Evolutionary conservation across 2,329 filamentous ascomycete genomes (phyloP).

Genomic region (Dryadomyces quercivorus): DNA sequence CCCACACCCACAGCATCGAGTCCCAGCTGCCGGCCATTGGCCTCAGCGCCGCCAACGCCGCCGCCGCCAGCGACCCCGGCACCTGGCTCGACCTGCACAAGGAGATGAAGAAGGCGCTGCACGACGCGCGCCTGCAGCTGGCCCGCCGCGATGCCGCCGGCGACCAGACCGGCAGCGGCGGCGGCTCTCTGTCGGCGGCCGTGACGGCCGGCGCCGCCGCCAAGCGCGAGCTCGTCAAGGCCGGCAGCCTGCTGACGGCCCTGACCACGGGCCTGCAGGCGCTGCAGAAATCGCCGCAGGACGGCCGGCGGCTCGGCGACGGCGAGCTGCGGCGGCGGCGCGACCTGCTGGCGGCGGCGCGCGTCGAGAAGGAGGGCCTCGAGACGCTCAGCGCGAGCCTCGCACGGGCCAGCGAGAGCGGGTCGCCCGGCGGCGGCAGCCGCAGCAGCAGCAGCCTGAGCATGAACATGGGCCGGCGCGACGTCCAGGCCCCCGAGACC

Average conservation of each 20-base stretch:
- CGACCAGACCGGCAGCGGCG: conserved; percentile 24
- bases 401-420: conserved; percentile 17
- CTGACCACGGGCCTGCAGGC: conserved; percentile 53
- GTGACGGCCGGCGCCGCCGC: conserved; percentile 59
- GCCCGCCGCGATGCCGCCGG: conserved; percentile 52
- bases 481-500: conserved; percentile 32
- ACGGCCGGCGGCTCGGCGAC: conserved; percentile 42
- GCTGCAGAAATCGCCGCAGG: conserved; percentile 33
- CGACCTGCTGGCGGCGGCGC: conserved; percentile 57
- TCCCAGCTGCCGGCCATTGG: conserved; percentile 21
- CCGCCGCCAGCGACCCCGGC: conserved; percentile 43
- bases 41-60: conserved; percentile 25
- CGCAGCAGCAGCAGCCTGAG: conserved; percentile 20
- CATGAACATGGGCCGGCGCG: conserved; percentile 19
- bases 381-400: conserved; percentile 57
- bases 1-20: conserved; percentile 18
- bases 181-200: not conserved
- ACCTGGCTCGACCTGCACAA: conserved; percentile 68
- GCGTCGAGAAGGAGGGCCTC: conserved; percentile 63
- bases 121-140: conserved; percentile 53
- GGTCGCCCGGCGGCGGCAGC: conserved; percentile 33
- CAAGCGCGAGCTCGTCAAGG: conserved; percentile 60
- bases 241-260: conserved; percentile 48
- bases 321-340: conserved; percentile 61
- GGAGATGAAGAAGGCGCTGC: conserved; percentile 60